Evolutionary conservation across 1,284 basidiomycete genomes (phyloP).

Genomic region (Porodaedalea pini): DNA sequence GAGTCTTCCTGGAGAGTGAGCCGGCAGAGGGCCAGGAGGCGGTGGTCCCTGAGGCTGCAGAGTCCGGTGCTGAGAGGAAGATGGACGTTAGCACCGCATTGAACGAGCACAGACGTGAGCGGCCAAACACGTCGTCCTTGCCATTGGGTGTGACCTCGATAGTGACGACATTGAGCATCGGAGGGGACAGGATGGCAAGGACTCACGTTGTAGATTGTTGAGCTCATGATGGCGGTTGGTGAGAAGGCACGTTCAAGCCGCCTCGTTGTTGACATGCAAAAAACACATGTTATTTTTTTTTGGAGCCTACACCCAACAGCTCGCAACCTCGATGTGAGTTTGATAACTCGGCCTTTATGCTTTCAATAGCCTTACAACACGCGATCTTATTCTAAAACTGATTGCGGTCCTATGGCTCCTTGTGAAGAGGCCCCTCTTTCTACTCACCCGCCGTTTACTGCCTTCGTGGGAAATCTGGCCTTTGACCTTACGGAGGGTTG

Average conservation of each 20-base stretch:
- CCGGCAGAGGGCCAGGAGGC: constrained; percentile 39
- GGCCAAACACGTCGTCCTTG: too few species aligned
- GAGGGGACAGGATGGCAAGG: too few species aligned
- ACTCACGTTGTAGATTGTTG: constrained; percentile 47
- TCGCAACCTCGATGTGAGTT: constrained; percentile 58
- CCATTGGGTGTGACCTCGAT: too few species aligned
- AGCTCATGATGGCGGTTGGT: constrained; percentile 33
- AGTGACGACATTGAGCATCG: too few species aligned
- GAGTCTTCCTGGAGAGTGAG: constrained; percentile 47
- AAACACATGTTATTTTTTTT: too few species aligned
- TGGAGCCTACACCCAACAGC: too few species aligned
- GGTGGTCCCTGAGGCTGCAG: constrained; percentile 59
- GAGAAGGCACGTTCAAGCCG: too few species aligned
- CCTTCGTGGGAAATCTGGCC: constrained; percentile 92
- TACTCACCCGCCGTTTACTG: constrained; percentile 93
- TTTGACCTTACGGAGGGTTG: constrained; percentile 88
- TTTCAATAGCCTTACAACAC: constrained; percentile 3
- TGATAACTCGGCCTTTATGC: background rate
- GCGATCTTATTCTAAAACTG: constrained; percentile 41
- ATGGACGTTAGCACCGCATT: constrained; percentile 13
- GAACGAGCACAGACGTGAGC: background rate
- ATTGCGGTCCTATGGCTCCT: constrained; percentile 53
- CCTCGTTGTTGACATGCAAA: too few species aligned
- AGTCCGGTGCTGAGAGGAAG: constrained; percentile 57
- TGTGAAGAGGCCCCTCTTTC: constrained; percentile 94